Percentiles rank a stretch among this genome's conserved stretches.
These are phyloP conservation scores for Cerrena zonata DNA, from an alignment of 1,284 basidiomycete species.

Conservation along the genomic window DNA sequence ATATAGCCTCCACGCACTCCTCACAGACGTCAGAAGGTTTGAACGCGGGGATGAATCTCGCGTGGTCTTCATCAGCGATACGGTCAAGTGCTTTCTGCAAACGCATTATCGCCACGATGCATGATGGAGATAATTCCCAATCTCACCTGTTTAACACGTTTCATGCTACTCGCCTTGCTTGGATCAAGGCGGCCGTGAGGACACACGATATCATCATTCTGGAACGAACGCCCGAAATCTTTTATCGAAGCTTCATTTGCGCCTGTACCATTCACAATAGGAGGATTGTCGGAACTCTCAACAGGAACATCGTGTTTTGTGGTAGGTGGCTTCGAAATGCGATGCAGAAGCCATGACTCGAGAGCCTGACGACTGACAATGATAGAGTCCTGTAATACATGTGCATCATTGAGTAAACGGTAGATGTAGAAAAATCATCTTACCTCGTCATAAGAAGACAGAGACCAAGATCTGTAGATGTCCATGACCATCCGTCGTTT, in stretches of 20 bases:
- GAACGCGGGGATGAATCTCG: conserved; percentile 42
- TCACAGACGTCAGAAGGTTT: conserved; percentile 52
- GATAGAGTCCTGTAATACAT: conserved; percentile 40
- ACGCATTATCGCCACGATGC: conserved; percentile 4
- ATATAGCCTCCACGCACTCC: conserved; percentile 51
- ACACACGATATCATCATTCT: conserved; percentile 47
- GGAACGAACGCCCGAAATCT: conserved; percentile 9
- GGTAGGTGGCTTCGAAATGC: conserved; percentile 23
- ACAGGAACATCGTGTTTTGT: conserved; percentile 8
- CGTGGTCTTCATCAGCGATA: conserved; percentile 43
- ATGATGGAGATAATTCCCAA: neutral
- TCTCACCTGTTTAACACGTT: conserved; percentile 56
- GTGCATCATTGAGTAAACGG: neutral
- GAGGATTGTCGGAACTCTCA: neutral
- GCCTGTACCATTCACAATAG: conserved; percentile 1
- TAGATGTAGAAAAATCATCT: conserved; percentile 7
- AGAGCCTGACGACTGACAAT: conserved; percentile 57
- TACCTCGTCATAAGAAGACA: conserved; percentile 45
- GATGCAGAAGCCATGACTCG: conserved; percentile 53
- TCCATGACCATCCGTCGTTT: conserved; percentile 48
- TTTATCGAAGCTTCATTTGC: neutral
- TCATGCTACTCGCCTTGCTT: conserved; percentile 52
- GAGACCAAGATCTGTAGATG: conserved; percentile 61
- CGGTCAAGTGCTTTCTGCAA: conserved; percentile 43
- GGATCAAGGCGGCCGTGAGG: conserved; percentile 56